phyloP scores from a whole-genome alignment of 164 flowering plant species.

The Piper longum region DNA sequence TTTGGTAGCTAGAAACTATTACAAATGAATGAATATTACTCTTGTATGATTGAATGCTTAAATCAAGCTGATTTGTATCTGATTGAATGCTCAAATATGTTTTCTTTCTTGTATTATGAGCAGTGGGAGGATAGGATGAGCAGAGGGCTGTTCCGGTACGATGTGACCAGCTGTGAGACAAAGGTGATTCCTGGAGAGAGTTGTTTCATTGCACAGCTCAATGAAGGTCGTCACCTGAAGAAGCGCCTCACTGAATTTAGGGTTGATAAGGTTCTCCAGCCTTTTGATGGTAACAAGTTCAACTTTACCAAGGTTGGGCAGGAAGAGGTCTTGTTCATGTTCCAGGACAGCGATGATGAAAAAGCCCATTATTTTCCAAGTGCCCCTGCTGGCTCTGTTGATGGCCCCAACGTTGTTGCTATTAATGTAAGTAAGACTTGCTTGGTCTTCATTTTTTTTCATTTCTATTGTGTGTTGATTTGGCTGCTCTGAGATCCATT shows the following conservation, averaged over 20 bases:
- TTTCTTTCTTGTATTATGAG: background rate
- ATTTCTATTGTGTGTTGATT: background rate
- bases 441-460: background rate
- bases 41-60: no score
- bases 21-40: no score
- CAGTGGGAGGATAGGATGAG: constrained; percentile 73
- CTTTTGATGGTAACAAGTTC: constrained; percentile 73
- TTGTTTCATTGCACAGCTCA: constrained; percentile 80
- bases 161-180: constrained; percentile 65
- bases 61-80: no score
- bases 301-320: constrained; percentile 89
- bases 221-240: constrained; percentile 79
- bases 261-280: constrained; percentile 67
- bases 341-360: constrained; percentile 33
- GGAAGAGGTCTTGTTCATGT: constrained; percentile 70
- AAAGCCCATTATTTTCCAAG: constrained; percentile 23
- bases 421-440: constrained; percentile 42
- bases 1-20: background rate
- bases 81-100: no score
- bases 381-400: constrained; percentile 19
- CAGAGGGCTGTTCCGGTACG: constrained; percentile 68
- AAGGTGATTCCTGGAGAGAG: constrained; percentile 53
- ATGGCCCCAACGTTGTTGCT: constrained; percentile 56
- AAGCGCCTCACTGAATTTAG: constrained; percentile 79
- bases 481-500: background rate